These are phyloP conservation scores for Penicillium sp. DNA, from an alignment of 2,329 filamentous ascomycete species.

Conservation along the genomic window DNA sequence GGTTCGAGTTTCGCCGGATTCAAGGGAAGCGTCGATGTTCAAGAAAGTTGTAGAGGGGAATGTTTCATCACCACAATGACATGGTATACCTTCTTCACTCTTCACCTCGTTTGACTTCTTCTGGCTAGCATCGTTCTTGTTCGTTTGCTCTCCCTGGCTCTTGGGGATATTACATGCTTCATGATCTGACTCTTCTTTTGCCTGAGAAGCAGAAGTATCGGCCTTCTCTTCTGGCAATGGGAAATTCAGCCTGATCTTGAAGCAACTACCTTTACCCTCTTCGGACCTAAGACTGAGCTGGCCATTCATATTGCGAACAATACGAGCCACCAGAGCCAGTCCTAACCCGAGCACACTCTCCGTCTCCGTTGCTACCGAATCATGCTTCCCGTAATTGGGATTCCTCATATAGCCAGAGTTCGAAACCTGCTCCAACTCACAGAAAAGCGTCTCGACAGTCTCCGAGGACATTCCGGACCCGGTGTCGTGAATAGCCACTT, in stretches of 20 bases:
- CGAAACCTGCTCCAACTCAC: constrained; percentile 61
- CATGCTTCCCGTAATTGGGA: constrained; percentile 24
- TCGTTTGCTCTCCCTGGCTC: not conserved
- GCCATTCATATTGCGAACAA: constrained; percentile 80
- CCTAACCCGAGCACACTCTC: constrained; percentile 65
- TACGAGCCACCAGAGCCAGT: constrained; percentile 73
- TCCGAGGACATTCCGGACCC: constrained; percentile 58
- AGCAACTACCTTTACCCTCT: constrained; percentile 70
- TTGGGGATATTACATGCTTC: not conserved
- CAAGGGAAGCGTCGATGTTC: constrained; percentile 12
- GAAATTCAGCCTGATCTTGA: constrained; percentile 74
- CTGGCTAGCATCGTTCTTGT: not conserved
- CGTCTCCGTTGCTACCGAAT: constrained; percentile 25
- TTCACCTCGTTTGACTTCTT: not conserved
- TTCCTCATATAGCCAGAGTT: constrained; percentile 47
- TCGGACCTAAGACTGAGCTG: constrained; percentile 80
- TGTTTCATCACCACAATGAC: constrained; percentile 12
- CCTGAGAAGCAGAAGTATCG: not conserved
- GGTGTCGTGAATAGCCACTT: constrained; percentile 70
- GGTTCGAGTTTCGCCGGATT: constrained; percentile 10
- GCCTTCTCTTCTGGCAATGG: constrained; percentile 50
- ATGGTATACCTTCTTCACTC: constrained; percentile 1
- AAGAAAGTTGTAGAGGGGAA: constrained; percentile 1
- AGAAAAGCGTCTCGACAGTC: constrained; percentile 56
- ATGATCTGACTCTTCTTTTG: not conserved